Percentiles rank a stretch among this genome's conserved stretches.
These are phyloP conservation scores for Asterophora lycoperdoides DNA, from an alignment of 768 basidiomycete species.

Conservation along the genomic window DNA sequence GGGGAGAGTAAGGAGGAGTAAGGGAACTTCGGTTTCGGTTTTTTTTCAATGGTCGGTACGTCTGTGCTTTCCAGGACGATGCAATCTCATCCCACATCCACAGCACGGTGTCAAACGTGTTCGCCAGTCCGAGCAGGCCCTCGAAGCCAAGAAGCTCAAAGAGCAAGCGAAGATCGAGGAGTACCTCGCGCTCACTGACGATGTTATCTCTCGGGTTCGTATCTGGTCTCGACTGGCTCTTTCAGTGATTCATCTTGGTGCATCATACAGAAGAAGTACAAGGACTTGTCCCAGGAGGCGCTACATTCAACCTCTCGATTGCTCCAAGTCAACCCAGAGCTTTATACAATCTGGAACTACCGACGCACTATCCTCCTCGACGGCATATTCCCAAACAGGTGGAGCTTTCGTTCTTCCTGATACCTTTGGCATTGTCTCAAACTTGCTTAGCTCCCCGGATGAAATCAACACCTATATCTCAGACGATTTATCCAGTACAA, in stretches of 20 bases:
- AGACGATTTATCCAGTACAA: slow-evolving; percentile 78
- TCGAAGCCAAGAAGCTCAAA: slow-evolving; percentile 62
- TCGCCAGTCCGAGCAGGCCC: slow-evolving; percentile 51
- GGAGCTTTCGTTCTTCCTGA: slow-evolving; percentile 10
- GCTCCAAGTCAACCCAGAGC: slow-evolving; percentile 87
- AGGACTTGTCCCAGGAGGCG: slow-evolving; percentile 70
- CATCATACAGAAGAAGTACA: slow-evolving; percentile 54
- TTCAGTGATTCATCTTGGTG: slow-evolving; percentile 9
- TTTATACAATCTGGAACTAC: slow-evolving; percentile 97
- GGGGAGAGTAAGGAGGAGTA: too few species aligned
- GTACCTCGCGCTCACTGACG: slow-evolving; percentile 62
- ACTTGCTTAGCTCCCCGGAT: slow-evolving; percentile 48
- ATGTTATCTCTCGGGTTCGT: slow-evolving; percentile 63
- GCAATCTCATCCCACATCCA: slow-evolving; percentile 3
- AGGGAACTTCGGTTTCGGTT: neutral
- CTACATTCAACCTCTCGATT: slow-evolving; percentile 73
- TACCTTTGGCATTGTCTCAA: neutral
- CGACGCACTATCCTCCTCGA: slow-evolving; percentile 72
- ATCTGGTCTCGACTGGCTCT: neutral
- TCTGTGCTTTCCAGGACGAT: slow-evolving; percentile 1
- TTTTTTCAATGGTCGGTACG: slow-evolving; percentile 18
- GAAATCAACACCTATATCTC: slow-evolving; percentile 61
- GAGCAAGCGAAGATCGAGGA: slow-evolving; percentile 75
- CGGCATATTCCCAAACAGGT: slow-evolving; percentile 70
- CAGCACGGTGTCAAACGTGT: slow-evolving; percentile 73